Base-by-base conservation (phyloP, 2,329 filamentous ascomycete genomes). In the Penicillium sp. region DNA sequence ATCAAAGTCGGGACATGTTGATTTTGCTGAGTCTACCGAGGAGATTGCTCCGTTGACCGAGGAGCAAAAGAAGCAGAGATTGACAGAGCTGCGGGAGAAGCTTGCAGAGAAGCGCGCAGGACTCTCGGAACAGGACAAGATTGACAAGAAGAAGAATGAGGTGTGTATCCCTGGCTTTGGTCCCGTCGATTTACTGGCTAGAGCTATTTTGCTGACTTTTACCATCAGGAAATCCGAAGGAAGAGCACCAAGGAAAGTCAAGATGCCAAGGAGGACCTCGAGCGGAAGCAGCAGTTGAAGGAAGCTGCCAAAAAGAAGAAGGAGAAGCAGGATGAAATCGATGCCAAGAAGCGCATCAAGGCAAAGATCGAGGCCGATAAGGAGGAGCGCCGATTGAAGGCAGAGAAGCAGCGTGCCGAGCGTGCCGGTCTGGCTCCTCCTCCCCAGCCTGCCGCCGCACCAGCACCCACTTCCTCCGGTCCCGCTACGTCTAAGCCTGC, bases 301-400 rank as follows among this genome's bases (percentile, higher is more conserved):
- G 91, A 96, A 67, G 93, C 91, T 0, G 88, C 88, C 52, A 85
- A 86, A 68, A 97, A 97, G 81, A 87, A 88, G 54, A 85, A 88
- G 69, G 94, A 99, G 79, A 97, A 97, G 80, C 79, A 85, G 42
- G 91, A 89, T 17, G 94, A 97, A 53, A 75, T 89, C 9, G 91
- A 91, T 43, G 93, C 91, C 12, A 94, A 93, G 81, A 90, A 89
- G 76, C 86, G 90, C 37, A 93, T 97, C 74, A 89, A 92, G 77
- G 93, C 91, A 56, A 93, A 93, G 82, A 96, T 99, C 63, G 93
- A 94, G 67, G 93, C 90, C 15, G 93, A 97, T 79, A 97, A 95
- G 81, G 89, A 91, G 67, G 92, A 93, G 69, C 87, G 94, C 54
- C 87, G 90, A 63, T 83, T 89, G 63, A 96, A 94, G 74, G 88